Evolutionary conservation across 2,329 filamentous ascomycete species (phyloP), one percentile per base, ranked within the genome.

Genomic region (Fusarium buxicola): DNA sequence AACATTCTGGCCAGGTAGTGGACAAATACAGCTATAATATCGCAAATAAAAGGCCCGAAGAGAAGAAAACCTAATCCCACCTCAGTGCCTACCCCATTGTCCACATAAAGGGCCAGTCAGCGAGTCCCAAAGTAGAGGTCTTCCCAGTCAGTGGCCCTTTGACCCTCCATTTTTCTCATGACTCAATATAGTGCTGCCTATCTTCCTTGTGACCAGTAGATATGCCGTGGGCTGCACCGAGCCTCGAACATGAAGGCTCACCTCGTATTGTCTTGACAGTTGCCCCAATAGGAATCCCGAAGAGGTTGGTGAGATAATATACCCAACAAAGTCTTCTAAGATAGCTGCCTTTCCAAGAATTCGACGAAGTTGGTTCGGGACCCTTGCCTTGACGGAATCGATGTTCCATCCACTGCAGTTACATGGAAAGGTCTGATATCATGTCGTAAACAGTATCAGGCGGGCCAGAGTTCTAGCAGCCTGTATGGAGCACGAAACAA

Each of bases 221-320:
- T 8, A 0, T 7, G 25, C 7, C 2, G 1, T 11, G 1, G 38
- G 5, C 10, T 13, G 10, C 6, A 31, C 2, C 8, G 9, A 10
- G 2, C 28, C 9, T 2, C 13, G 31, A n/a, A 4, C 2, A 21
- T 21, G 21, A 21, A 21, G 21, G 4, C 21, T 6, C 2, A 5
- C 1, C 0, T 11, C 3, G 13, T 2, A 46, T 25, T 4, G 4
- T 1, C 12, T 13, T 3, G 2, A 11, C 7, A 13, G 8, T 13
- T 12, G 3, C 16, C 16, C 7, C 31, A 2, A 6, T 11, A 2
- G 30, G 12, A 5, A 34, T 9, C 13, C 24, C 18, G 13, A 24
- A 9, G 18, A 9, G 7, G 5, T 25, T 16, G 7, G 13, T n/a
- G 0, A 34, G 4, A 6, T 25, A 16, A 3, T 34, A 11, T 12